A percentile compares a stretch with the other conserved stretches of the same genome.
Evolutionary conservation across 495 filamentous ascomycete species (phyloP).

Genomic region (Cairneyella variabilis): DNA sequence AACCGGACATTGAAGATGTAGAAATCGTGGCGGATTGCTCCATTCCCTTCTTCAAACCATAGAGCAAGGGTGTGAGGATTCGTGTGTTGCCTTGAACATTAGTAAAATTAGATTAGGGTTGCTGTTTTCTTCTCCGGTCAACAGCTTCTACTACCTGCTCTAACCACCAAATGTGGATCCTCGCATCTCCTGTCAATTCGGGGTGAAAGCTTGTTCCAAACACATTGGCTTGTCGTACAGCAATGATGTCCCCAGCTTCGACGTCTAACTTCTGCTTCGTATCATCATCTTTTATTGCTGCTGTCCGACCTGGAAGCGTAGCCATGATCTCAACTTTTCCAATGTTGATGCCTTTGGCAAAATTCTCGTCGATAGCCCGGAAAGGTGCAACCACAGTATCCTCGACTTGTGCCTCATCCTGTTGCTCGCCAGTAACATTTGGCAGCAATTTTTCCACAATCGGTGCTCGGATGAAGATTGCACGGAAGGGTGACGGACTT

Average conservation of each 20-base stretch:
- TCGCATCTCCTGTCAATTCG: constrained; percentile 81
- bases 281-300: constrained; percentile 25
- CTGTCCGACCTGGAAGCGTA: constrained; percentile 42
- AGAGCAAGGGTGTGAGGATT: constrained; percentile 10
- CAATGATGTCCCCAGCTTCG: constrained; percentile 77
- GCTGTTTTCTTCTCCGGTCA: constrained; percentile 17
- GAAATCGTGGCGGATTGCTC: constrained; percentile 3
- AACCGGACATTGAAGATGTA: constrained; percentile 12
- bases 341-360: constrained; percentile 22
- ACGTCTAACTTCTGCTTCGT: constrained; percentile 30
- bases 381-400: constrained; percentile 69
- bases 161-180: constrained; percentile 96
- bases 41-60: neutral
- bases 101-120: neutral
- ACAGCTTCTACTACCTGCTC: constrained; percentile 54
- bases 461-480: constrained; percentile 91
- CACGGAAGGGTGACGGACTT: constrained; percentile 56
- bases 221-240: constrained; percentile 88
- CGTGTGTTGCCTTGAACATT: constrained; percentile 2
- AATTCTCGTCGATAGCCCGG: constrained; percentile 22
- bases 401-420: constrained; percentile 43
- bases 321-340: constrained; percentile 56
- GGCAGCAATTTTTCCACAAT: constrained; percentile 82
- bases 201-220: constrained; percentile 98
- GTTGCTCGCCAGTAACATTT: constrained; percentile 46